Evolutionary conservation across 371 early-diverging fungal species (phyloP), one percentile per base, ranked within the genome.

Genomic region (Nematocida ausubeli): DNA sequence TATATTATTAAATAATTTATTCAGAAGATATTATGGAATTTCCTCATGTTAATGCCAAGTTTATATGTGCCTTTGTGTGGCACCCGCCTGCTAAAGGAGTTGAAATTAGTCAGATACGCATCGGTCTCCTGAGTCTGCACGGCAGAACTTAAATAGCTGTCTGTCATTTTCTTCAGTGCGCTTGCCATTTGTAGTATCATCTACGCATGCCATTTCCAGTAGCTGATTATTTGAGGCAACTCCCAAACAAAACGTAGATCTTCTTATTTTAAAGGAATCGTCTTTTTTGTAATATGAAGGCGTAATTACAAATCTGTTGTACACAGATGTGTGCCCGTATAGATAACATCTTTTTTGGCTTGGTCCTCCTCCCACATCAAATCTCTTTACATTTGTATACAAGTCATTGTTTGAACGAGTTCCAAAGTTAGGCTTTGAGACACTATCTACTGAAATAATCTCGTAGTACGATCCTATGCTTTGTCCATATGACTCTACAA

Each of bases 71-170:
- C n/a, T n/a, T n/a, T n/a, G n/a, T n/a, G n/a, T n/a, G n/a, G n/a
- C n/a, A n/a, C n/a, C n/a, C n/a, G n/a, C n/a, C n/a, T n/a, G n/a
- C n/a, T n/a, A n/a, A 37, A 6, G 12, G 4, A 9, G 19, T 26
- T 12, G 6, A 4, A 30, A 5, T 26, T n/a, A 5, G 47, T 7
- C 19, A n/a, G n/a, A n/a, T n/a, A n/a, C n/a, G 7, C 70, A 70
- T 37, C 30, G 19, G 7, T 62, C 52, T 0, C 0, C 42, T 7
- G 22, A 57, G 1, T 37, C 35, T 70, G 24, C 19, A 32, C 30
- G 51, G 6, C 44, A 52, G 66, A 64, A 75, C 49, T 75, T 30
- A 22, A 75, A 75, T 9, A 75, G 67, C 39, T 75, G 78, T 30
- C 50, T 30, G 2, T 75, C 56, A 42, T 75, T 75, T 0, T 49